These are phyloP conservation scores for Neurospora tetrasperma DNA, from an alignment of 495 filamentous ascomycete genomes.

Conservation along the genomic window DNA sequence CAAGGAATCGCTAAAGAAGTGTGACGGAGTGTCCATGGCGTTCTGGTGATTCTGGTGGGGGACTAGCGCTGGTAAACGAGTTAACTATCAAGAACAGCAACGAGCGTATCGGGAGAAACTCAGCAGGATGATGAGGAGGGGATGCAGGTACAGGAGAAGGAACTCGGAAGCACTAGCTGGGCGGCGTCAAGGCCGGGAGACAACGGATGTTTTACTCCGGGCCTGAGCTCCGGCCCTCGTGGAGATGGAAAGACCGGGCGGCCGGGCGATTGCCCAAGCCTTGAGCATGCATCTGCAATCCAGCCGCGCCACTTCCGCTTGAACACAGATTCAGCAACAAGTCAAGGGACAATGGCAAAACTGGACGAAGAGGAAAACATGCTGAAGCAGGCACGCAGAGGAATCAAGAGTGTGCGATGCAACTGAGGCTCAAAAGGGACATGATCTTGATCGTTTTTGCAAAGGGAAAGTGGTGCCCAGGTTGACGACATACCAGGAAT, in stretches of 20 bases:
- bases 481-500: neutral
- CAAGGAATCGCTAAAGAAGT: constrained; percentile 22
- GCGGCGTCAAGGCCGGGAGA: neutral
- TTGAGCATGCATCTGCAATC: neutral
- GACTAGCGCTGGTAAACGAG: neutral
- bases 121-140: neutral
- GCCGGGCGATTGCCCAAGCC: neutral
- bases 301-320: neutral
- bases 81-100: neutral
- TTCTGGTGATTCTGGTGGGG: neutral
- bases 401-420: neutral
- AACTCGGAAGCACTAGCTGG: neutral
- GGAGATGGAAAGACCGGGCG: constrained; percentile 5
- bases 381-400: neutral
- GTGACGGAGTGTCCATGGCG: constrained; percentile 18
- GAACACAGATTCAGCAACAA: neutral
- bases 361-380: neutral
- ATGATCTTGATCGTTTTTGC: neutral
- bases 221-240: constrained; percentile 8
- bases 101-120: neutral
- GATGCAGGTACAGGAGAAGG: neutral
- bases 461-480: neutral
- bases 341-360: neutral
- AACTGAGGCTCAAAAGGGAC: neutral
- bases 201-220: constrained; percentile 4